These are phyloP conservation scores for Rutstroemia sp. DNA, from an alignment of 2,329 filamentous ascomycete species.

Conservation along the genomic window DNA sequence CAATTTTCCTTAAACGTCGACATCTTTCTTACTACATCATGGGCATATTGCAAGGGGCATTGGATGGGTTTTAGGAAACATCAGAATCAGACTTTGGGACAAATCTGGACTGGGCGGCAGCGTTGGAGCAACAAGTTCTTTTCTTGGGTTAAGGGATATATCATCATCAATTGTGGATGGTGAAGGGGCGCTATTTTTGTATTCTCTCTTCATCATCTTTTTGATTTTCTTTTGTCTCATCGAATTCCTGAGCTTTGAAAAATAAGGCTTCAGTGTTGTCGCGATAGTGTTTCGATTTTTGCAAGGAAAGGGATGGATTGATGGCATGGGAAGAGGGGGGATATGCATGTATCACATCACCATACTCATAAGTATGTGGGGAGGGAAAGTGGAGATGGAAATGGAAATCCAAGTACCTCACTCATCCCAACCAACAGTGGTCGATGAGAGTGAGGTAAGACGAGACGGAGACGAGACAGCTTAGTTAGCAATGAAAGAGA, in stretches of 20 bases:
- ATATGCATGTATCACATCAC: too few relatives aligned
- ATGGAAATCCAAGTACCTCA: too few relatives aligned
- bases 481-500: too few relatives aligned
- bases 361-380: too few relatives aligned
- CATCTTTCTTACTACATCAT: slow-evolving; percentile 16
- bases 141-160: slow-evolving; percentile 2
- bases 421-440: too few relatives aligned
- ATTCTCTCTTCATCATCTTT: slow-evolving; percentile 1
- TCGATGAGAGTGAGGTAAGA: too few relatives aligned
- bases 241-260: neutral
- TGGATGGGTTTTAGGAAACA: neutral
- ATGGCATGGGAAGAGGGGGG: too few relatives aligned
- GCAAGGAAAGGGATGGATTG: neutral
- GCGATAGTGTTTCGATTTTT: neutral
- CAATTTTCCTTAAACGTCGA: slow-evolving; percentile 9
- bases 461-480: too few relatives aligned
- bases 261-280: neutral
- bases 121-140: slow-evolving; percentile 8
- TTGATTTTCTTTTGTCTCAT: neutral
- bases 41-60: slow-evolving; percentile 10
- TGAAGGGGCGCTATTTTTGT: slow-evolving; percentile 7
- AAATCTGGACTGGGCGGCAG: neutral
- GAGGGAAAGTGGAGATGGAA: too few relatives aligned
- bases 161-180: slow-evolving; percentile 1
- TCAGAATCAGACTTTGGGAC: slow-evolving; percentile 1